Conservation (phyloP, 352 stramenopile species). For the Phytophthora europaea region DNA sequence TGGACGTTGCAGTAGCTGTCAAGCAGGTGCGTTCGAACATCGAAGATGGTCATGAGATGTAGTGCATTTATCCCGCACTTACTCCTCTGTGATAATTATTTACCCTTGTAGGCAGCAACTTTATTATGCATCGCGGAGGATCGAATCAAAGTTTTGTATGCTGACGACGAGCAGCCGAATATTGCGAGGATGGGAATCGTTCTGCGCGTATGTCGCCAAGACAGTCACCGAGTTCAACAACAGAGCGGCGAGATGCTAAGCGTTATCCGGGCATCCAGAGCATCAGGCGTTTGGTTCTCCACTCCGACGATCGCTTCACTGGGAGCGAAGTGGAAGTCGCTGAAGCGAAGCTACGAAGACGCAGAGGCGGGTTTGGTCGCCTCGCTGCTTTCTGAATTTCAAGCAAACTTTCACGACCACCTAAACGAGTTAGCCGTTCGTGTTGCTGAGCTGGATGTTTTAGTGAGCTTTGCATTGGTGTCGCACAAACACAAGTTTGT, state of each 20-base stretch:
- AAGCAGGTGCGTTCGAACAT: constrained; percentile 24
- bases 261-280: constrained; percentile 51
- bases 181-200: constrained; percentile 38
- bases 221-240: constrained; percentile 55
- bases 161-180: constrained; percentile 36
- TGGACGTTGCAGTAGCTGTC: constrained; percentile 28
- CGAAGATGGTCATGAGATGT: background rate
- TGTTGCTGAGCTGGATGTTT: constrained; percentile 44
- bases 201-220: constrained; percentile 53
- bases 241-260: constrained; percentile 24
- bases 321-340: constrained; percentile 42
- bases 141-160: constrained; percentile 51
- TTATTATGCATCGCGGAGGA: constrained; percentile 39
- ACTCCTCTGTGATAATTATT: background rate
- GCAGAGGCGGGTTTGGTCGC: constrained; percentile 31
- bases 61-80: background rate
- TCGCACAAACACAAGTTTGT: constrained; percentile 44
- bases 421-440: constrained; percentile 20
- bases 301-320: constrained; percentile 44
- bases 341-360: constrained; percentile 33
- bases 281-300: constrained; percentile 58
- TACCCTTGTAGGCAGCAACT: constrained; percentile 30
- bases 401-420: constrained; percentile 10
- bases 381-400: constrained; percentile 26
- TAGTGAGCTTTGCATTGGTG: constrained; percentile 50